Evolutionary conservation across 345 rosid species (phyloP), one percentile per base, ranked within the genome.

Genomic region (Combretum micranthum): DNA sequence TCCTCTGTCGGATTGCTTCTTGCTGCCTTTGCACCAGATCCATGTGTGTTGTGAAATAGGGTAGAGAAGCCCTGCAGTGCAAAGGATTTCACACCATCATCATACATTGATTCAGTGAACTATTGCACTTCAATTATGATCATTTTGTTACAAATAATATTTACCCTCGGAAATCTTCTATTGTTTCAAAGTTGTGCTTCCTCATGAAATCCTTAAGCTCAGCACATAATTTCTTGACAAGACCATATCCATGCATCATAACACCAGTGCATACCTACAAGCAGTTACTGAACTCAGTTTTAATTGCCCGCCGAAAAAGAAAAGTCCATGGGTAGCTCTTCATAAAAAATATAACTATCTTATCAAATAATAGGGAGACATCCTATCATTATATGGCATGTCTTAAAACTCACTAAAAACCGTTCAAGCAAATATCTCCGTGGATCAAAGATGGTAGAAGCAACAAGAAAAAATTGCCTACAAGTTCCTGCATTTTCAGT

Each of bases 91-190:
- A 21, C 20, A 50, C 18, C 9, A 43, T 51, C 25, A 17, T 19
- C 32, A 21, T 53, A 20, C 17, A 25, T 15, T 19, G 48, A 50
- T 39, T 45, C 20, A 22, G 20, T 21, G 13, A 20, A 42, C 39
- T 51, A 47, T 51, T 42, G 22, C 19, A 6, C 20, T 22, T 19
- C 2, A 44, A 11, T 15, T 32, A 4, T 12, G 8, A 17, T n/a
- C 20, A 20, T 43, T 62, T 62, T 54, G 26, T 21, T 13, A 61
- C 18, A 25, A 47, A 57, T 15, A 58, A 47, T 23, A 15, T 56
- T 56, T 74, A 90, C 97, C 99, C 99, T 75, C 97, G 79, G 77
- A 93, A 93, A 53, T 93, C 97, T 69, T 90, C 95, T 59, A 93
- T 74, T 0, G 83, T 72, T 3, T 83, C 73, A 77, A 93, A 90